Base-by-base conservation (phyloP, 176 grass and related monocot genomes). In the Oryza longistaminata region DNA sequence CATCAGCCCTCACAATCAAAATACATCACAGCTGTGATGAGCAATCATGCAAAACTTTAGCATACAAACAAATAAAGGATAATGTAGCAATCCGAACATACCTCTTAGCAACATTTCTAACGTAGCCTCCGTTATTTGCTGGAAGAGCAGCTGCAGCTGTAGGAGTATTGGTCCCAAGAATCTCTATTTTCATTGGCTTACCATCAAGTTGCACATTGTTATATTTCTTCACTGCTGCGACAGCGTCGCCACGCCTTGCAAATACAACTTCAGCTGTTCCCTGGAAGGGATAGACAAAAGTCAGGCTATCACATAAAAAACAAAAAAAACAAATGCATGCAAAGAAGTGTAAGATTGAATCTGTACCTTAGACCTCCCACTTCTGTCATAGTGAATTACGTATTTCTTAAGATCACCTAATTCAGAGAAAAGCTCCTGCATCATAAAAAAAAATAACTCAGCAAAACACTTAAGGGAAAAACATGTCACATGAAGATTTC, bases 201-300 rank as follows among this genome's bases (percentile, higher is more conserved):
- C 97, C 93, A 94, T 99, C 97, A 78, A 99, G 97, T 80, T 94
- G 90, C 64, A 99, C 96, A 70, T 96, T 94, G 81, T 96, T 92
- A 92, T 99, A 99, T 81, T 91, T 99, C 68, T 88, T 96, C 33
- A 90, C 75, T 9, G 97, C 97, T 6, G 89, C 91, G 19, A 92
- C 49, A 52, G 91, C 97, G 84, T 99, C 97, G 76, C 74, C 13
- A 43, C 91, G 80, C 85, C 97, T 99, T 79, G 97, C 82, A 88
- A 88, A 99, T 81, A 99, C 82, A 77, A 96, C 92, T 85, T 96
- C 97, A 82, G 97, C 93, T 5, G 92, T 99, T 82, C 97, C 97
- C 93, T 99, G 77, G 1, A 73, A 71, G 42, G n/a, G 22, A 62
- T 37, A 76, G 17, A 58, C 53, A 5, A 88, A 70, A 70, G 55